These are phyloP conservation scores for Moelleriella libera DNA, from an alignment of 2,329 filamentous ascomycete species.

Conservation along the genomic window DNA sequence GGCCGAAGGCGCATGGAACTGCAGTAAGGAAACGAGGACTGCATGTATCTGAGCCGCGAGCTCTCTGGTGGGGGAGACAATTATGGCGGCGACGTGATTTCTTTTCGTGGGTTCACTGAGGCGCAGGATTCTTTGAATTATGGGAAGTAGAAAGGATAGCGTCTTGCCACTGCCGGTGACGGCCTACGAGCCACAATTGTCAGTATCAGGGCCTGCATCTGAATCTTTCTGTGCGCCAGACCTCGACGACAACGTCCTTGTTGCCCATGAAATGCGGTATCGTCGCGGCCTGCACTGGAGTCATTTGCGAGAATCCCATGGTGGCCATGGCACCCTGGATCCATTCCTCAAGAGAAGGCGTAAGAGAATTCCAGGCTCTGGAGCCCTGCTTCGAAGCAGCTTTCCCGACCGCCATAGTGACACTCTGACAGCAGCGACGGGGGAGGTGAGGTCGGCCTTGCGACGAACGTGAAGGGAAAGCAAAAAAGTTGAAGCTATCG, in stretches of 20 bases:
- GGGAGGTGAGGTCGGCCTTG: background rate
- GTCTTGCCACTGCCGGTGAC: constrained; percentile 90
- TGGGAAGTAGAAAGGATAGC: constrained; percentile 68
- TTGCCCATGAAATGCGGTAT: constrained; percentile 80
- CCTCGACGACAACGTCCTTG: constrained; percentile 86
- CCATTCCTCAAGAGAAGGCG: constrained; percentile 44
- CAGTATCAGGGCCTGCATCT: background rate
- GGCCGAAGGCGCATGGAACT: constrained; percentile 71
- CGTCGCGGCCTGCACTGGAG: constrained; percentile 85
- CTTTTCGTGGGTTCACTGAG: constrained; percentile 73
- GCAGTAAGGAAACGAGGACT: constrained; percentile 62
- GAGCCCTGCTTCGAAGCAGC: constrained; percentile 26
- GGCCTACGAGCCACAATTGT: constrained; percentile 32
- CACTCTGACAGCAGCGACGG: background rate
- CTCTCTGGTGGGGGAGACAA: constrained; percentile 84
- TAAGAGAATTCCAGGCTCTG: constrained; percentile 28
- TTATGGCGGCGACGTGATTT: constrained; percentile 79
- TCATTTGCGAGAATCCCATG: constrained; percentile 81
- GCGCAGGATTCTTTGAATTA: constrained; percentile 69
- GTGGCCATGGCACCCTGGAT: constrained; percentile 68
- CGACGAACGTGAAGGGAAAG: background rate
- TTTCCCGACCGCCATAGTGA: constrained; percentile 6
- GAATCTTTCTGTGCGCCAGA: constrained; percentile 12
- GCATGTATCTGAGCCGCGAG: constrained; percentile 81
- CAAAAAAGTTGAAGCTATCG: constrained; percentile 5